Percentiles rank a stretch among this genome's conserved stretches.
These are phyloP conservation scores for Saitozyma sp. DNA, from an alignment of 768 basidiomycete species.

Conservation along the genomic window DNA sequence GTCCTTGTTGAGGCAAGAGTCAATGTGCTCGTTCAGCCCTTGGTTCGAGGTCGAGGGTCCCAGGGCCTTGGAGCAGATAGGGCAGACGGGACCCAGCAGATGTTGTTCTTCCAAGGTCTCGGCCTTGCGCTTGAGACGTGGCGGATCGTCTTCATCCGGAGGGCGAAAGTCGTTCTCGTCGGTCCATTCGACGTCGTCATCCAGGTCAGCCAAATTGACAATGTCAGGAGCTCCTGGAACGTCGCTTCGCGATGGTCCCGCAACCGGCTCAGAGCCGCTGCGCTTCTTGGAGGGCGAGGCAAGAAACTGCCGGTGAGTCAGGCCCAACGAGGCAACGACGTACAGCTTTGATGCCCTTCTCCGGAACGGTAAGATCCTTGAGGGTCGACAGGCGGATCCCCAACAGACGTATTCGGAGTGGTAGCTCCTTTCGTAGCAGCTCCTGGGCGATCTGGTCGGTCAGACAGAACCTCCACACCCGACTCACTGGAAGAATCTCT, in stretches of 20 bases:
- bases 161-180: constrained; percentile 21
- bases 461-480: constrained; percentile 9
- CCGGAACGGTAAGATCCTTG: constrained; percentile 68
- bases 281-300: too few relatives aligned
- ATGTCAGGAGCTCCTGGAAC: constrained; percentile 10
- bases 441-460: constrained; percentile 70
- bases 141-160: not conserved
- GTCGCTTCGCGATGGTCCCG: too few relatives aligned
- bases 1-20: constrained; percentile 78
- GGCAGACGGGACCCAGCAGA: constrained; percentile 60
- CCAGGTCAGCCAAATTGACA: constrained; percentile 19
- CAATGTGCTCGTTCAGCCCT: constrained; percentile 80
- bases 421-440: constrained; percentile 75
- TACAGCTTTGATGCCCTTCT: constrained; percentile 72
- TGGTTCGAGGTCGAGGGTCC: constrained; percentile 65
- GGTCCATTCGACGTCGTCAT: constrained; percentile 17
- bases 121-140: too few relatives aligned
- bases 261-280: too few relatives aligned
- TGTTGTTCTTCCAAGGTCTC: too few relatives aligned
- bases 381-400: constrained; percentile 86
- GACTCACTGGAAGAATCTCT: constrained; percentile 70
- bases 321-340: not conserved
- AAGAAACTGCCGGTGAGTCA: too few relatives aligned
- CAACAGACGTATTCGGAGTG: constrained; percentile 76
- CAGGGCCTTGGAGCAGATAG: constrained; percentile 67